These are phyloP conservation scores for Trebouxiophyceae sp. DNA, from an alignment of 163 green algal genomes.

Conservation along the genomic window DNA sequence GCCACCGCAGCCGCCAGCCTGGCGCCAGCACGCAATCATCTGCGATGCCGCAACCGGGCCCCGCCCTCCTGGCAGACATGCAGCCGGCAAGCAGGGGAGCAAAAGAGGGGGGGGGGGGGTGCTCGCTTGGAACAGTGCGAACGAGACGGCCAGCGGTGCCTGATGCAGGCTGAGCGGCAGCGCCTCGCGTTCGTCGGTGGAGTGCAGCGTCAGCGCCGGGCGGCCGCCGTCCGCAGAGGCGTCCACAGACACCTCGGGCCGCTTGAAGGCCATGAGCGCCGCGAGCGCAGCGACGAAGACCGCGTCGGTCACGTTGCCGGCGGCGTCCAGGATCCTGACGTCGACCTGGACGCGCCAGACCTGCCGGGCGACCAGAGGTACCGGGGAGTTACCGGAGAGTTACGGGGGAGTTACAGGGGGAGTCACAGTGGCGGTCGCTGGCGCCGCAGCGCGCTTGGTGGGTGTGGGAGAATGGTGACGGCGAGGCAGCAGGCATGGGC, in stretches of 20 bases:
- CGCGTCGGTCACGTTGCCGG: conserved; percentile 77
- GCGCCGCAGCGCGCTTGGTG: background rate
- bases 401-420: too few species aligned
- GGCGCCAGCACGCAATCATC: too few species aligned
- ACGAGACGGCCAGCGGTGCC: conserved; percentile 70
- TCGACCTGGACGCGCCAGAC: conserved; percentile 80
- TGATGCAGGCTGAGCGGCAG: conserved; percentile 85
- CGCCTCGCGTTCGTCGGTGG: conserved; percentile 49
- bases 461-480: too few species aligned
- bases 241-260: conserved; percentile 54
- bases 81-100: too few species aligned
- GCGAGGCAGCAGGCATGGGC: too few species aligned
- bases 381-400: too few species aligned
- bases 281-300: conserved; percentile 60
- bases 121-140: conserved; percentile 79
- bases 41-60: too few species aligned
- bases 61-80: too few species aligned
- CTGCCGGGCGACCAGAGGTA: too few species aligned
- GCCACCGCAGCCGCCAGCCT: too few species aligned
- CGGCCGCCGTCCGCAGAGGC: background rate
- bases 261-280: conserved; percentile 68
- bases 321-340: conserved; percentile 67
- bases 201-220: conserved; percentile 52
- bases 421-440: too few species aligned
- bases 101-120: too few species aligned